Evolutionary conservation across 73 alveolate genomes (phyloP).

Genomic region (Halteria grandinella): DNA sequence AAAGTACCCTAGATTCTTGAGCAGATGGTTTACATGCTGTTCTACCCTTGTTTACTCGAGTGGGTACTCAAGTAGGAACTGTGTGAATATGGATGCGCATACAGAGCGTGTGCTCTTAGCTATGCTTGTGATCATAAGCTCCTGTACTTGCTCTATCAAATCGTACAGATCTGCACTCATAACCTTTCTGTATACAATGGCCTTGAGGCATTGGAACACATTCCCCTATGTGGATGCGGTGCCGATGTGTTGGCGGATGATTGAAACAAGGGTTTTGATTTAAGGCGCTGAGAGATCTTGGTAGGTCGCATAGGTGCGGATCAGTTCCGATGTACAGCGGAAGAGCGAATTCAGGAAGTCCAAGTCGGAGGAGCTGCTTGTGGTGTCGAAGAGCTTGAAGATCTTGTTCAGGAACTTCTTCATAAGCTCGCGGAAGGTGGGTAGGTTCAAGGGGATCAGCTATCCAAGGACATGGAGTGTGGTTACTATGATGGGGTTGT

Average conservation of each 20-base stretch:
- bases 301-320: constrained; percentile 34
- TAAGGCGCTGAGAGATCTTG: constrained; percentile 27
- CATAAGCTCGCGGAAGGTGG: constrained; percentile 36
- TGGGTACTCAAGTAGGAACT: constrained; percentile 64
- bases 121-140: constrained; percentile 41
- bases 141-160: constrained; percentile 48
- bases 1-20: constrained; percentile 54
- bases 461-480: constrained; percentile 35
- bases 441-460: constrained; percentile 36
- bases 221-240: constrained; percentile 26
- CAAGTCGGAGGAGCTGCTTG: constrained; percentile 46
- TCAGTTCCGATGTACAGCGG: constrained; percentile 62
- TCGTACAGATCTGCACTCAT: constrained; percentile 60
- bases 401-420: constrained; percentile 38
- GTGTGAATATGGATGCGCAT: constrained; percentile 52
- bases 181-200: constrained; percentile 49
- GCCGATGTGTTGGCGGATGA: constrained; percentile 10
- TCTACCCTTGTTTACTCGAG: constrained; percentile 43
- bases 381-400: constrained; percentile 37
- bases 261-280: constrained; percentile 4
- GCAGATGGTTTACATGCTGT: constrained; percentile 56
- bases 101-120: constrained; percentile 10
- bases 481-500: constrained; percentile 47
- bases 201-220: constrained; percentile 40
- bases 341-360: constrained; percentile 60